phyloP scores from a whole-genome alignment of 441 rosid genomes.

The Biscutella laevigata region DNA sequence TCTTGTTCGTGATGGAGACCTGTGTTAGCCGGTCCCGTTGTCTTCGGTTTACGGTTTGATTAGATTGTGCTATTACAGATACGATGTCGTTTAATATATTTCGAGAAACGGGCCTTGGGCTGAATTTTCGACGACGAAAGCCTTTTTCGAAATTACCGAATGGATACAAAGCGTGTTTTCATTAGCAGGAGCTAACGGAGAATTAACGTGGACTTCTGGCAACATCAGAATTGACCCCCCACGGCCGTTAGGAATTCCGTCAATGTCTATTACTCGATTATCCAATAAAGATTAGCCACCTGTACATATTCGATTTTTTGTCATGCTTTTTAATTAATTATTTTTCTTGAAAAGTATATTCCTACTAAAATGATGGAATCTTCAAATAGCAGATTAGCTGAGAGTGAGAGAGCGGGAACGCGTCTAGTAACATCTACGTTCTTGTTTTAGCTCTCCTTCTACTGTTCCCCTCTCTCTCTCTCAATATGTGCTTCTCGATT shows the following conservation, averaged over 20 bases:
- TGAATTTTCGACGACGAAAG: neutral
- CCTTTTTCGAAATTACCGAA: neutral
- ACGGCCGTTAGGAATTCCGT: slow-evolving; percentile 45
- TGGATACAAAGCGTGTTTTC: slow-evolving; percentile 14
- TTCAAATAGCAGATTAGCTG: slow-evolving; percentile 30
- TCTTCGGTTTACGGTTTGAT: slow-evolving; percentile 15
- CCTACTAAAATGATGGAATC: slow-evolving; percentile 32
- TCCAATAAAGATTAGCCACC: slow-evolving; percentile 20
- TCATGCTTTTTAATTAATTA: neutral
- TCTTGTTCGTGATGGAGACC: slow-evolving; percentile 9
- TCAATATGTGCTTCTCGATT: neutral
- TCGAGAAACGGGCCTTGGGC: neutral
- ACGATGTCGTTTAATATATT: neutral
- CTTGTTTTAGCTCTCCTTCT: slow-evolving; percentile 9
- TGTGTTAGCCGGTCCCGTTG: slow-evolving; percentile 4
- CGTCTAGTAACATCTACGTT: slow-evolving; percentile 24
- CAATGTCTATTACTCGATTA: neutral
- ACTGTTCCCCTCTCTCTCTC: slow-evolving; percentile 12
- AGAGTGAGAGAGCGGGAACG: slow-evolving; percentile 57
- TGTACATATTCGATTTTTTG: neutral
- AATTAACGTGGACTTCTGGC: slow-evolving; percentile 29
- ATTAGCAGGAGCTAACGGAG: slow-evolving; percentile 20
- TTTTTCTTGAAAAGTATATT: neutral
- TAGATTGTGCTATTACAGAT: neutral
- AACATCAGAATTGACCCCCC: too few relatives aligned